Evolutionary conservation across 805 yeast genomes (phyloP), one percentile per base, ranked within the genome.

Genomic region (Lachancea cidri): DNA sequence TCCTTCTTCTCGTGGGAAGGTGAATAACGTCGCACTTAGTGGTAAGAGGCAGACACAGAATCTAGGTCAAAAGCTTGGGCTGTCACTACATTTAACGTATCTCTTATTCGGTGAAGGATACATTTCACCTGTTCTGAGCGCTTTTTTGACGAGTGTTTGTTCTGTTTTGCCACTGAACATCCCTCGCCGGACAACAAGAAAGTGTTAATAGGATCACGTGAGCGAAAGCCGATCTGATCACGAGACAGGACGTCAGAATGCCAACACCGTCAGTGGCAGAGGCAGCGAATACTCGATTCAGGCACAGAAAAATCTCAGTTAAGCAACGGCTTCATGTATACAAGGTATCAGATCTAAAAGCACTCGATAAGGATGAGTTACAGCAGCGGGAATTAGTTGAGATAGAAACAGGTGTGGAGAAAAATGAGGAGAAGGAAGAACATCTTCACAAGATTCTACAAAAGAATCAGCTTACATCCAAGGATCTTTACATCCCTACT

Each of bases 331-430:
- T 91, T 43, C 82, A 81, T 45, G 81, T 91, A 6, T 75, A 81
- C 59, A 75, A 76, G 57, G 95, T 86, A 52, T 68, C 72, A 42
- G 97, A 91, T 54, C 67, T 91, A 38, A 91, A 95, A 1, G 84
- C 84, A 49, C 60, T 81, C 34, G 96, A 88, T 47, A 76, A 80
- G 36, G 56, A 57, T 31, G 66, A 58, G 40, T 35, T 60, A 35
- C 57, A 81, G 53, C 95, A 84, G 60, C 77, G 98, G 33, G 96
- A 91, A 48, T 66, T 86, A 22, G 87, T 86, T 54, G 86, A 87
- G 46, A 77, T 93, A 33, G 98, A 93, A 55, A 91, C 98, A 5
- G 98, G 98, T 65, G 98, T 93, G 32, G 98, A 93, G 57, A 93
- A 93, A 61, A 87, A 85, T 52, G 98, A 93, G 64, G 98, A 93